These are phyloP conservation scores for Cryptococcus depauperatus DNA, from an alignment of 1,284 basidiomycete species.

Conservation along the genomic window DNA sequence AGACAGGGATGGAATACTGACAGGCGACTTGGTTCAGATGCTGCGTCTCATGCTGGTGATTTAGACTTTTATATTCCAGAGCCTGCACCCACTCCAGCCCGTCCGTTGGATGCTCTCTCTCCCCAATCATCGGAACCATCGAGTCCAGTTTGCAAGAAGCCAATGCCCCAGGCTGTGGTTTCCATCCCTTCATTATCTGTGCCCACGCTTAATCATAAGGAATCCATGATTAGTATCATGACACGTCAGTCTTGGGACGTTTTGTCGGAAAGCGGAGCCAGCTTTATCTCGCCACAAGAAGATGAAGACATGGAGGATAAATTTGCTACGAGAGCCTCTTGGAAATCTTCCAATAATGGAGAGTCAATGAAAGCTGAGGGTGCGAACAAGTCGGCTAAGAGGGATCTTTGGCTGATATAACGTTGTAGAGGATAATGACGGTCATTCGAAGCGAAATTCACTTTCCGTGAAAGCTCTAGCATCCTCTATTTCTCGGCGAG, in stretches of 20 bases:
- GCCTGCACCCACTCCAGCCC: slow-evolving; percentile 18
- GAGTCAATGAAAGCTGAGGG: slow-evolving; percentile 32
- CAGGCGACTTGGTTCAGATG: slow-evolving; percentile 12
- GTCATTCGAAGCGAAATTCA: slow-evolving; percentile 6
- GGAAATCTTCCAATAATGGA: slow-evolving; percentile 41
- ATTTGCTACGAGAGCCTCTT: slow-evolving; percentile 20
- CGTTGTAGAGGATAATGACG: slow-evolving; percentile 3
- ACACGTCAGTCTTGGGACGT: slow-evolving; percentile 30
- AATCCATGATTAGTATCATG: slow-evolving; percentile 6
- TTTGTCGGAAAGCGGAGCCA: slow-evolving; percentile 29
- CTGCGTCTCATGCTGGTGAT: slow-evolving; percentile 11
- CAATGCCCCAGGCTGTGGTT: background rate
- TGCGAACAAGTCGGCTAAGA: slow-evolving; percentile 1
- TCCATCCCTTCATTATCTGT: background rate
- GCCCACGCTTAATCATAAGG: slow-evolving; percentile 8
- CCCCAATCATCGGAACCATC: slow-evolving; percentile 7
- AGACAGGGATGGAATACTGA: background rate
- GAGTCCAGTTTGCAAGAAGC: no score
- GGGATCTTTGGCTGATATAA: background rate
- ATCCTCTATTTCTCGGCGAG: slow-evolving; percentile 16
- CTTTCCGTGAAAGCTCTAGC: slow-evolving; percentile 19
- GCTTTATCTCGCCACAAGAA: slow-evolving; percentile 26
- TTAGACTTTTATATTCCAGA: slow-evolving; percentile 15
- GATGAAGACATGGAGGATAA: slow-evolving; percentile 7
- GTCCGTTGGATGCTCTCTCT: background rate